Percentiles rank a stretch among this genome's conserved stretches.
Conservation (phyloP, 2,329 filamentous ascomycete species). For the Aureobasidium pullulans region DNA sequence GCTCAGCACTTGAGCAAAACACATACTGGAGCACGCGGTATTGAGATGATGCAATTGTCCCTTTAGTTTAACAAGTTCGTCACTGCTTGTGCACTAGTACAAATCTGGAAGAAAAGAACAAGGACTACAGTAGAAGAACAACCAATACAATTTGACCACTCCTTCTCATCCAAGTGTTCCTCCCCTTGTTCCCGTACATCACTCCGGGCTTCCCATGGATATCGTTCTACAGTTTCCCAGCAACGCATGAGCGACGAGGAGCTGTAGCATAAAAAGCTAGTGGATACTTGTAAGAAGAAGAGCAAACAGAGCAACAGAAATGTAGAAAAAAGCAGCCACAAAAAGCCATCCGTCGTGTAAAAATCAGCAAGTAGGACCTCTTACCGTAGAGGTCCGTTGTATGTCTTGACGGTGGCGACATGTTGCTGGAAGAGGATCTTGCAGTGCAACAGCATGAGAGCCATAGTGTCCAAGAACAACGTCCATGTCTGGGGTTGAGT, state of each 20-base stretch:
- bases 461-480: conserved; percentile 4
- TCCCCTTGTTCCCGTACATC: not conserved
- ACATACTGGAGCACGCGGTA: not conserved
- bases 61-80: not conserved
- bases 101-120: not conserved
- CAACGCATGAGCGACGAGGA: not conserved
- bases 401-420: not conserved
- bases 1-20: not conserved
- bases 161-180: conserved; percentile 4
- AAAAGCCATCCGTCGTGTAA: not conserved
- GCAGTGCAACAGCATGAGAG: not conserved
- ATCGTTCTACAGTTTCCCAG: not conserved
- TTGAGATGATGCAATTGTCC: not conserved
- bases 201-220: not conserved
- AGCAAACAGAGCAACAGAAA: conserved; percentile 8
- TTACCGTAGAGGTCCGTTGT: not conserved
- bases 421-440: not conserved
- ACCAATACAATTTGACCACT: conserved; percentile 7
- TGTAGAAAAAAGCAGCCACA: conserved; percentile 1
- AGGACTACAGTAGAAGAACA: conserved; percentile 4
- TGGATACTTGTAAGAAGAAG: conserved; percentile 12
- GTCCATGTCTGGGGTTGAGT: not conserved
- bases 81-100: conserved; percentile 1
- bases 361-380: not conserved
- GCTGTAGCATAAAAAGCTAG: conserved; percentile 8